Evolutionary conservation across 805 yeast species (phyloP).

Genomic region (Starmerella khaoyaiensis): DNA sequence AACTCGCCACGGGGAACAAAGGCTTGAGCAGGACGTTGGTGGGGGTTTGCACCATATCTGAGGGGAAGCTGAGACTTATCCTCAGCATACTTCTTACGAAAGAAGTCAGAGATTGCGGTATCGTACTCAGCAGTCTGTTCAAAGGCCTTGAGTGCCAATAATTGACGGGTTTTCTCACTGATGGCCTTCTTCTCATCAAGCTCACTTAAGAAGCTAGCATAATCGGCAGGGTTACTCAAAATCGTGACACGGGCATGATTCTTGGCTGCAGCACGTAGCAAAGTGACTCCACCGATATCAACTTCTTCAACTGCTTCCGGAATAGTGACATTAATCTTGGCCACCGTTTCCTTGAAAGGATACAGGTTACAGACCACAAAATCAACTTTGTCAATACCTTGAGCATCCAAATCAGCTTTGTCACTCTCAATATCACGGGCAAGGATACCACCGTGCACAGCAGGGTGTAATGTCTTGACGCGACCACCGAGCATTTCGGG

Average conservation of each 20-base stretch:
- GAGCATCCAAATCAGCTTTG: constrained; percentile 74
- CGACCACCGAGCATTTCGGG: constrained; percentile 99
- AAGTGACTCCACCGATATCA: constrained; percentile 96
- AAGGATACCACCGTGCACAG: constrained; percentile 87
- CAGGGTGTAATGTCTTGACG: constrained; percentile 96
- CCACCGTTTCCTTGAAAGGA: constrained; percentile 95
- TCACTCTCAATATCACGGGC: constrained; percentile 89
- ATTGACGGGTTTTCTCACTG: constrained; percentile 60
- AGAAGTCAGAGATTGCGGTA: constrained; percentile 87
- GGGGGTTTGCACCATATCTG: constrained; percentile 98
- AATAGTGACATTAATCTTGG: constrained; percentile 88
- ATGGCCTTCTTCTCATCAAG: constrained; percentile 42
- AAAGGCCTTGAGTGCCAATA: constrained; percentile 87
- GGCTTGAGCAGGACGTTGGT: constrained; percentile 98
- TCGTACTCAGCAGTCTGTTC: constrained; percentile 98
- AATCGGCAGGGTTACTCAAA: constrained; percentile 87
- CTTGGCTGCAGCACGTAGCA: constrained; percentile 96
- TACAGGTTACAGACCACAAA: constrained; percentile 94
- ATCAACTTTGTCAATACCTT: constrained; percentile 91
- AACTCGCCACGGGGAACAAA: constrained; percentile 73
- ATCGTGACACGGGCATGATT: constrained; percentile 94
- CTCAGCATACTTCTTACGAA: constrained; percentile 94
- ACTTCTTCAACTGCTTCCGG: constrained; percentile 97
- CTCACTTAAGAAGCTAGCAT: constrained; percentile 75
- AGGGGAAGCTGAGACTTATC: constrained; percentile 78